Conservation (phyloP, 1,139 yeast genomes). For the Candida sanyaensis region DNA sequence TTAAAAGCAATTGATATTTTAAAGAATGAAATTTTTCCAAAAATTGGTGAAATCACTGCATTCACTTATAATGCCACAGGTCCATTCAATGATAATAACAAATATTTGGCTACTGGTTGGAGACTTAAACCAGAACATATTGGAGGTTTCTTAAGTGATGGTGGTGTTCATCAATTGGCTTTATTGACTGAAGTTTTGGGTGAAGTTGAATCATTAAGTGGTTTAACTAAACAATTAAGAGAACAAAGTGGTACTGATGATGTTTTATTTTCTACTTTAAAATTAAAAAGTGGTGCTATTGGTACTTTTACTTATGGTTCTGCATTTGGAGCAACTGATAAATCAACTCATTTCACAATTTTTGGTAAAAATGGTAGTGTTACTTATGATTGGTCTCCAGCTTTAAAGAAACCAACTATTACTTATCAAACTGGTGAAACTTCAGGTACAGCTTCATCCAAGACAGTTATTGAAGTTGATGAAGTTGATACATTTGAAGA, state of each 20-base stretch:
- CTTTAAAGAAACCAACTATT: conserved; percentile 46
- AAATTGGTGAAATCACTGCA: conserved; percentile 74
- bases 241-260: conserved; percentile 81
- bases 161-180: conserved; percentile 95
- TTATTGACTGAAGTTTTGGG: conserved; percentile 83
- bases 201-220: conserved; percentile 65
- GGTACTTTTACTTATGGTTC: conserved; percentile 92
- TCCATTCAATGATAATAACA: conserved; percentile 63
- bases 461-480: conserved; percentile 53
- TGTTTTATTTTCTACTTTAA: conserved; percentile 68
- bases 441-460: conserved; percentile 43
- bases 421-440: conserved; percentile 50
- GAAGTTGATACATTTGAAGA: conserved; percentile 53
- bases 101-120: conserved; percentile 78
- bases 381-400: conserved; percentile 61
- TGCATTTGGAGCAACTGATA: conserved; percentile 83
- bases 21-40: conserved; percentile 53
- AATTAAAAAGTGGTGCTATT: conserved; percentile 62
- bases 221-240: conserved; percentile 73
- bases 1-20: conserved; percentile 56
- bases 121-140: conserved; percentile 86
- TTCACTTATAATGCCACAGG: conserved; percentile 85
- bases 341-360: conserved; percentile 63
- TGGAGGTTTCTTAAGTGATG: conserved; percentile 90
- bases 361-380: conserved; percentile 80